phyloP scores from a whole-genome alignment of 768 basidiomycete species.

The Austroboletus festivus region DNA sequence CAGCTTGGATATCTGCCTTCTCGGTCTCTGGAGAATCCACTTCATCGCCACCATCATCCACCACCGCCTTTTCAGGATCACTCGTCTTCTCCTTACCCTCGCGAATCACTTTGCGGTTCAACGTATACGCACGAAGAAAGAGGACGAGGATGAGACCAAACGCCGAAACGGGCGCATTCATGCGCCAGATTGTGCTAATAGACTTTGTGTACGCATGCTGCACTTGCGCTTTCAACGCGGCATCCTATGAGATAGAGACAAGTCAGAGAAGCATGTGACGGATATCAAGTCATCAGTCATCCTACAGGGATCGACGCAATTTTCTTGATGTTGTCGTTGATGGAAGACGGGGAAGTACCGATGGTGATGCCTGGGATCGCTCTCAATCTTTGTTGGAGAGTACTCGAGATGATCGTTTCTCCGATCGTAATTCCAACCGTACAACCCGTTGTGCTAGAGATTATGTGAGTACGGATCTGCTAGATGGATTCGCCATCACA shows the following conservation, averaged over 20 bases:
- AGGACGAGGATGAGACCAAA: slow-evolving; percentile 32
- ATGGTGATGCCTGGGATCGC: slow-evolving; percentile 26
- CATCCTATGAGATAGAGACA: slow-evolving; percentile 24
- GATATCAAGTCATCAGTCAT: not conserved
- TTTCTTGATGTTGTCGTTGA: slow-evolving; percentile 45
- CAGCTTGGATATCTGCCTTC: too few species aligned
- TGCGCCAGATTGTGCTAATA: slow-evolving; percentile 40
- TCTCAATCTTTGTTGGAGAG: slow-evolving; percentile 26
- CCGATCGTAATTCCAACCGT: slow-evolving; percentile 74
- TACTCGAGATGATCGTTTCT: slow-evolving; percentile 66
- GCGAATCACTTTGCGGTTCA: slow-evolving; percentile 28
- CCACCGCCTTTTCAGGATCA: slow-evolving; percentile 35
- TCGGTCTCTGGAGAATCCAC: too few species aligned
- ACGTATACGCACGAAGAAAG: slow-evolving; percentile 36
- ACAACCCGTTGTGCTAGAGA: slow-evolving; percentile 59
- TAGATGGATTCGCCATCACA: slow-evolving; percentile 2
- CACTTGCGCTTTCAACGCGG: slow-evolving; percentile 28
- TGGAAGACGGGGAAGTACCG: slow-evolving; percentile 40
- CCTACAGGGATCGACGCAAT: slow-evolving; percentile 35
- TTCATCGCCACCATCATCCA: too few species aligned
- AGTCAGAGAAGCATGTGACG: too few species aligned
- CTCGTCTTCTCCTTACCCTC: slow-evolving; percentile 9
- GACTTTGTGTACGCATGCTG: slow-evolving; percentile 37
- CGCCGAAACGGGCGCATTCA: slow-evolving; percentile 31
- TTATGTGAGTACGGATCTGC: not conserved